phyloP scores from a whole-genome alignment of 2,329 filamentous ascomycete species.

The Fusarium napiforme region DNA sequence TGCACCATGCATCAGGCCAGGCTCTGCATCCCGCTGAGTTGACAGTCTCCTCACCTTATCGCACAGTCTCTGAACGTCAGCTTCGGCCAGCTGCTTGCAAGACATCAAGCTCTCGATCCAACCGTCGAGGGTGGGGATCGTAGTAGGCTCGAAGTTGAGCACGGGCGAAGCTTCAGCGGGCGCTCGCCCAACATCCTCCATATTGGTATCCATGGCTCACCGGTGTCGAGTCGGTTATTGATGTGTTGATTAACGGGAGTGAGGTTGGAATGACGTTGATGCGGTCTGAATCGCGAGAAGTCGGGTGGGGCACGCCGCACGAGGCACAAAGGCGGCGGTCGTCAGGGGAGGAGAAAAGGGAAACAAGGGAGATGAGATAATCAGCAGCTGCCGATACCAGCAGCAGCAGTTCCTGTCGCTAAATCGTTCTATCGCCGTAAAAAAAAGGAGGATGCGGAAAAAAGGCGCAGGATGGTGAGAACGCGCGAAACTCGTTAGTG shows the following conservation, averaged over 20 bases:
- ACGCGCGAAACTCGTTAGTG: conserved; percentile 23
- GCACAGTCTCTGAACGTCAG: conserved; percentile 95
- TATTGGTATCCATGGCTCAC: conserved; percentile 88
- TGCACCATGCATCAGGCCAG: neutral
- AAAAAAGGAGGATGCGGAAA: neutral
- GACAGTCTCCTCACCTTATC: conserved; percentile 77
- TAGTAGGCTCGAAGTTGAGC: conserved; percentile 77
- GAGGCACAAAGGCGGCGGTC: conserved; percentile 44
- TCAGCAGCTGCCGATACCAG: conserved; percentile 36
- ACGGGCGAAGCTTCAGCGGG: conserved; percentile 81
- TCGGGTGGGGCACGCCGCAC: conserved; percentile 42
- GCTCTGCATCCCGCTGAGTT: neutral
- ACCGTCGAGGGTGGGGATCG: conserved; percentile 92
- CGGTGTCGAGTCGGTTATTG: conserved; percentile 5
- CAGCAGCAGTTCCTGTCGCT: conserved; percentile 31
- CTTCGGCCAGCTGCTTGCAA: conserved; percentile 97
- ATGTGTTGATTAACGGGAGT: conserved; percentile 28
- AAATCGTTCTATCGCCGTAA: conserved; percentile 30
- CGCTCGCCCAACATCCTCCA: conserved; percentile 95
- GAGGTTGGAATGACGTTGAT: conserved; percentile 43
- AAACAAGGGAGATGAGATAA: conserved; percentile 23
- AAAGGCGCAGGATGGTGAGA: neutral
- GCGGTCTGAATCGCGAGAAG: conserved; percentile 46
- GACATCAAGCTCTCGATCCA: conserved; percentile 99
- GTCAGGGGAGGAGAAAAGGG: conserved; percentile 37